Conservation (phyloP, 257 asterid species). For the Agastache rugosa region DNA sequence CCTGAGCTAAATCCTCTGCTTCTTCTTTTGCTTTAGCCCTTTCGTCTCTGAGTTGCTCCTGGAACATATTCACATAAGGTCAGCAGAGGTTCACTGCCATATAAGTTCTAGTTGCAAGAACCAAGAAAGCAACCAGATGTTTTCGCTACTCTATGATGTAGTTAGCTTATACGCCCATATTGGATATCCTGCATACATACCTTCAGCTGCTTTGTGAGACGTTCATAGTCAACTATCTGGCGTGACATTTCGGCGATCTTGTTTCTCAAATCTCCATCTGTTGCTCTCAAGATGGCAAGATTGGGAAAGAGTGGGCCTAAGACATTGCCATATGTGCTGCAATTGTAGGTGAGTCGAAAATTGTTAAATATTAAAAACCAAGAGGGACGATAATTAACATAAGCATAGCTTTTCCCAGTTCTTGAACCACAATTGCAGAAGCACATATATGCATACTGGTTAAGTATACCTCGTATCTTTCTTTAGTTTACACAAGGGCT, state of each 20-base stretch:
- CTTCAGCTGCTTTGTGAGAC: constrained; percentile 69
- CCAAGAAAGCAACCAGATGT: neutral
- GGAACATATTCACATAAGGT: constrained; percentile 36
- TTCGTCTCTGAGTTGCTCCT: constrained; percentile 75
- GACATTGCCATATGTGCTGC: constrained; percentile 56
- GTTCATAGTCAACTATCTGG: constrained; percentile 65
- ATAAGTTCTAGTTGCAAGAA: constrained; percentile 2
- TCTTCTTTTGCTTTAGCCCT: constrained; percentile 85
- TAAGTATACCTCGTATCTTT: constrained; percentile 62
- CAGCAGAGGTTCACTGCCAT: neutral
- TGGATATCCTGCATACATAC: constrained; percentile 43
- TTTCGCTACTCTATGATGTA: neutral
- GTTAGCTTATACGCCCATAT: neutral
- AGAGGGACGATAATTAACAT: neutral
- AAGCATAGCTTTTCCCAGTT: neutral
- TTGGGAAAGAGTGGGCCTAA: constrained; percentile 54
- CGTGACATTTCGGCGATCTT: constrained; percentile 55
- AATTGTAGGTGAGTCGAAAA: constrained; percentile 28
- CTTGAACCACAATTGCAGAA: neutral
- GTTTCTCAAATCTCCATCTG: constrained; percentile 54
- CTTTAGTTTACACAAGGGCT: constrained; percentile 42
- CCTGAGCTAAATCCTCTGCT: constrained; percentile 93
- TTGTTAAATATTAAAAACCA: neutral
- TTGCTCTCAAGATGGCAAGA: constrained; percentile 47
- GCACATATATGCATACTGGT: constrained; percentile 16